A percentile compares a stretch with the other conserved stretches of the same genome.
phyloP scores from a whole-genome alignment of 2,329 filamentous ascomycete species.

The Pezicula carpinea region DNA sequence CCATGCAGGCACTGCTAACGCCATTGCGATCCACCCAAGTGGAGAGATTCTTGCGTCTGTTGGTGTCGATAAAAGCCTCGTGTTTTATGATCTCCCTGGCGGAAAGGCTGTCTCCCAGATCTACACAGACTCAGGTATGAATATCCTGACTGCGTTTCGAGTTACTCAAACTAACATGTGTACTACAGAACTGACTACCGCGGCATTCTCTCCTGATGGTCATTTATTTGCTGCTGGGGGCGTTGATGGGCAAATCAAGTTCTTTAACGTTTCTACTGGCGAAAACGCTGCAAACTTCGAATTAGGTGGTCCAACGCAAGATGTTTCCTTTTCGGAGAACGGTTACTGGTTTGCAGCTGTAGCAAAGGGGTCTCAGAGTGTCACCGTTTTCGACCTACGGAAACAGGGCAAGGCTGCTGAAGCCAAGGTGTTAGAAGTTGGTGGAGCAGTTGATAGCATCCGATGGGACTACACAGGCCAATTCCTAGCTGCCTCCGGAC shows the following conservation, averaged over 20 bases:
- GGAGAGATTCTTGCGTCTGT: conserved; percentile 81
- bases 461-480: conserved; percentile 95
- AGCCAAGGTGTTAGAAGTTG: conserved; percentile 82
- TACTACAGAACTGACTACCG: conserved; percentile 47
- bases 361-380: conserved; percentile 68
- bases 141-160: background rate
- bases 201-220: conserved; percentile 93
- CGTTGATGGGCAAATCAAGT: conserved; percentile 73
- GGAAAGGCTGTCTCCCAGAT: conserved; percentile 70
- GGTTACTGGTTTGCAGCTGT: conserved; percentile 91
- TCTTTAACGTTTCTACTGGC: conserved; percentile 82
- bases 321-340: conserved; percentile 88
- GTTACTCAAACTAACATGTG: conserved; percentile 7
- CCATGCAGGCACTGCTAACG: conserved; percentile 78
- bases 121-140: conserved; percentile 74
- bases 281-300: conserved; percentile 71
- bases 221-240: conserved; percentile 85
- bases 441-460: conserved; percentile 69
- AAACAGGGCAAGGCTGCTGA: conserved; percentile 80
- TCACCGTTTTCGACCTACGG: conserved; percentile 87
- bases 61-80: conserved; percentile 86
- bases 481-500: conserved; percentile 78
- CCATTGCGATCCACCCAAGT: conserved; percentile 75
- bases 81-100: conserved; percentile 75
- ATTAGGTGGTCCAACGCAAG: conserved; percentile 64